Base-by-base conservation (phyloP, 2,329 filamentous ascomycete species). In the Pseudopyrenochaeta lycopersici region DNA sequence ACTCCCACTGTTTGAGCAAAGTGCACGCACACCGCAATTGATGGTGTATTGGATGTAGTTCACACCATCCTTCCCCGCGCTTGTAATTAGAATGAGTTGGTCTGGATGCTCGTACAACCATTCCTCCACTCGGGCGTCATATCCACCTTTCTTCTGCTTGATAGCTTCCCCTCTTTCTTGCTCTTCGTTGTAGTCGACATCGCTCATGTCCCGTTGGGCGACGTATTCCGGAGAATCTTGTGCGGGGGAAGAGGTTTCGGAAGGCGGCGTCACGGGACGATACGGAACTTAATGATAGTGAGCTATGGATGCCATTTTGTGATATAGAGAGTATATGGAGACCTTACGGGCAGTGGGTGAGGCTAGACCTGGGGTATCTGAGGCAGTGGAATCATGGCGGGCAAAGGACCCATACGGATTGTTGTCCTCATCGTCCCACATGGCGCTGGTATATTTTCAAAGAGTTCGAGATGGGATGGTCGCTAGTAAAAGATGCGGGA, bases 341-440 rank as follows among this genome's bases (percentile, higher is more conserved):
- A 49, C 50, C 74, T 66, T 74, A 78, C 76, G 66, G 50, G 72
- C 70, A 50, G 71, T 61, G 40, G 75, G 76, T 12, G 76, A 78
- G 50, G 67, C 67, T 54, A 75, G 75, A 67, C 58, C 79, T 75
- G 69, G 69, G 21, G 52, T 77, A 29, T 89, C 89, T 23, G 89
- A 91, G 40, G 87, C 84, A 74, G 90, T 87, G 58, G 90, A 91
- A 76, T 96, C 91, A 68, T 91, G 88, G 68, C 90, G 90, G 76
- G 95, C 91, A 80, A 96, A 97, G 77, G 91, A 94, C 69, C 92
- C 93, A 73, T 98, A 97, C 4, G 94, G 94, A 76, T 98, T 98
- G 80, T 98, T 98, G 74, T 98, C 92, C 80, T 98, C 94, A 82
- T 98, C 93, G 84, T 97, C 96, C 94, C 94, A 98, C 94, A 98